Conservation (phyloP, 352 stramenopile species). For the Phytopythium litorale region DNA sequence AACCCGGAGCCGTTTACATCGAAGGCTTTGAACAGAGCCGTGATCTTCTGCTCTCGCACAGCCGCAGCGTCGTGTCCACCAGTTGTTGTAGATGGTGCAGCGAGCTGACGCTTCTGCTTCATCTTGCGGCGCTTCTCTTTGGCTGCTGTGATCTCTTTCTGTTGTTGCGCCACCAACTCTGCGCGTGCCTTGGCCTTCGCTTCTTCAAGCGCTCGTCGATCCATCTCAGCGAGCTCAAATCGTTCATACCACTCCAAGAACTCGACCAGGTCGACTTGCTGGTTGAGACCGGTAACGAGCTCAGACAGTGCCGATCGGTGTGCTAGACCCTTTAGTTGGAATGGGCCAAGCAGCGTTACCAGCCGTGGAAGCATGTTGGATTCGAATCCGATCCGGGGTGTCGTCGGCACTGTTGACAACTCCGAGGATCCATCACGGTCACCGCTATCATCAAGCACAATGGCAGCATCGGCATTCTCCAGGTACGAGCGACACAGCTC, state of each 20-base stretch:
- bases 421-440: background rate
- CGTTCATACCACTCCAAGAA: conserved; percentile 54
- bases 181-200: conserved; percentile 41
- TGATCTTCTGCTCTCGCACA: conserved; percentile 23
- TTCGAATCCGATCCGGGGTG: conserved; percentile 32
- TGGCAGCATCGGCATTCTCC: conserved; percentile 23
- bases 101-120: conserved; percentile 30
- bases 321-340: conserved; percentile 43
- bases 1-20: conserved; percentile 50
- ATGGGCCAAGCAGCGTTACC: conserved; percentile 42
- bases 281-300: conserved; percentile 27
- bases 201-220: conserved; percentile 41
- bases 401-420: background rate
- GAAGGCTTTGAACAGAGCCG: conserved; percentile 52
- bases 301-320: conserved; percentile 47
- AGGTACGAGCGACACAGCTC: conserved; percentile 39
- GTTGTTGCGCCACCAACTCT: conserved; percentile 28
- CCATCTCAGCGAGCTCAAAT: conserved; percentile 42
- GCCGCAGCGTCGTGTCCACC: conserved; percentile 5
- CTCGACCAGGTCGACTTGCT: conserved; percentile 38
- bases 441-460: background rate
- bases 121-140: conserved; percentile 28
- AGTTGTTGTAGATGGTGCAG: background rate
- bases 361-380: conserved; percentile 57
- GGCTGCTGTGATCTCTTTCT: conserved; percentile 18